Conservation (phyloP, 306 rosid species). For the Castanea crenata region DNA sequence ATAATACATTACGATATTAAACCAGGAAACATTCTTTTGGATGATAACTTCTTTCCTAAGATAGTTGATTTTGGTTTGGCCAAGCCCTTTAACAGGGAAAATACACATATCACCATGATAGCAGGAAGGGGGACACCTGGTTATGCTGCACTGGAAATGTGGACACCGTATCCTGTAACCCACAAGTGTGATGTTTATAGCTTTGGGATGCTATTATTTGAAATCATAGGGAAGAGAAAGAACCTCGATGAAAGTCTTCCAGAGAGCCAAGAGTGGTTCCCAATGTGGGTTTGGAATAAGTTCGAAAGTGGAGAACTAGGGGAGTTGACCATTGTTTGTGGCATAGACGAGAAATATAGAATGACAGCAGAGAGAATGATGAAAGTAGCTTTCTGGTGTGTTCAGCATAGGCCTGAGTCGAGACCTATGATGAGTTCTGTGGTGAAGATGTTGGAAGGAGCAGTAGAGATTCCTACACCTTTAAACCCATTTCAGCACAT, state of each 20-base stretch:
- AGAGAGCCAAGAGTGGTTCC: conserved; percentile 40
- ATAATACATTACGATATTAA: conserved; percentile 44
- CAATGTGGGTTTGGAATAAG: conserved; percentile 47
- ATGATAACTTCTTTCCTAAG: conserved; percentile 24
- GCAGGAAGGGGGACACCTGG: conserved; percentile 40
- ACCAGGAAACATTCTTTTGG: conserved; percentile 42
- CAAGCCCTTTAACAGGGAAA: conserved; percentile 30
- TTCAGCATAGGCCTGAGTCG: conserved; percentile 32
- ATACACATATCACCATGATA: conserved; percentile 2
- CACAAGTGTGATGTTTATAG: conserved; percentile 43
- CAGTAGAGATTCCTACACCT: conserved; percentile 29
- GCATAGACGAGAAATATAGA: conserved; percentile 33
- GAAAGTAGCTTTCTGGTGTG: conserved; percentile 49
- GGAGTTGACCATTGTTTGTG: conserved; percentile 39
- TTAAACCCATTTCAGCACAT: conserved; percentile 30
- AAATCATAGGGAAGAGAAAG: conserved; percentile 43
- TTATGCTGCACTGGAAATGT: conserved; percentile 49
- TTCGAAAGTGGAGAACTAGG: conserved; percentile 28
- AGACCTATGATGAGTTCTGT: conserved; percentile 50
- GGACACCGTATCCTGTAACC: conserved; percentile 35
- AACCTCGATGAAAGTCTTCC: conserved; percentile 21
- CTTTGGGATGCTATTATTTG: conserved; percentile 41
- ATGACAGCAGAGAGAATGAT: conserved; percentile 33
- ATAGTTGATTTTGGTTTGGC: conserved; percentile 47
- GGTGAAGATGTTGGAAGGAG: conserved; percentile 51